phyloP scores from a whole-genome alignment of 805 yeast species.

The Lipomyces starkeyi region DNA sequence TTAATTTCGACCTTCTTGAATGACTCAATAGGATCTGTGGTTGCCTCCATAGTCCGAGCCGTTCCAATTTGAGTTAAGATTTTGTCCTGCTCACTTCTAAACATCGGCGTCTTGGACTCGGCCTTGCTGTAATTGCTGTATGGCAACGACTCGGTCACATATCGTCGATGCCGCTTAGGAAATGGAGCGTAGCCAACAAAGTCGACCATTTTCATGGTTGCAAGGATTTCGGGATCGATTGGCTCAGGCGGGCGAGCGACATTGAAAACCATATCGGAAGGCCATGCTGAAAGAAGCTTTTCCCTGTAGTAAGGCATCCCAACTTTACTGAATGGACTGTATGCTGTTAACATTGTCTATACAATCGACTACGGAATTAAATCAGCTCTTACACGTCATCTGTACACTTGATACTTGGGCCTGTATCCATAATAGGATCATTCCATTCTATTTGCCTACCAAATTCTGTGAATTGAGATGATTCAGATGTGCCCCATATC shows the following conservation, averaged over 20 bases:
- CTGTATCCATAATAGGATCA: constrained; percentile 42
- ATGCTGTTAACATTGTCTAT: neutral
- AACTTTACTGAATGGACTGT: constrained; percentile 66
- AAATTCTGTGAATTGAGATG: constrained; percentile 52
- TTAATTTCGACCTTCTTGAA: constrained; percentile 75
- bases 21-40: constrained; percentile 31
- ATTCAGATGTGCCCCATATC: constrained; percentile 65
- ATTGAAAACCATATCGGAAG: constrained; percentile 64
- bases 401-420: constrained; percentile 16
- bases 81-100: constrained; percentile 38
- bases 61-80: constrained; percentile 18
- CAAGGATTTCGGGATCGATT: constrained; percentile 57
- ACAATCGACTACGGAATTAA: neutral
- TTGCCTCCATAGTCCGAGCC: constrained; percentile 19
- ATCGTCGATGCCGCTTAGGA: constrained; percentile 49
- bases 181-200: constrained; percentile 57
- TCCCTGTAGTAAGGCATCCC: constrained; percentile 90
- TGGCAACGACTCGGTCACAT: constrained; percentile 44
- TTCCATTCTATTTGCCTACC: constrained; percentile 64
- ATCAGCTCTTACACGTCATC: constrained; percentile 17
- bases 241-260: constrained; percentile 64
- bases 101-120: constrained; percentile 36
- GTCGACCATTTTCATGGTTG: constrained; percentile 48
- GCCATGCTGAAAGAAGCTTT: constrained; percentile 80
- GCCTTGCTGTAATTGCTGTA: constrained; percentile 8